Evolutionary conservation across 495 filamentous ascomycete genomes (phyloP).

Genomic region (Hypoxylon cercidicola): DNA sequence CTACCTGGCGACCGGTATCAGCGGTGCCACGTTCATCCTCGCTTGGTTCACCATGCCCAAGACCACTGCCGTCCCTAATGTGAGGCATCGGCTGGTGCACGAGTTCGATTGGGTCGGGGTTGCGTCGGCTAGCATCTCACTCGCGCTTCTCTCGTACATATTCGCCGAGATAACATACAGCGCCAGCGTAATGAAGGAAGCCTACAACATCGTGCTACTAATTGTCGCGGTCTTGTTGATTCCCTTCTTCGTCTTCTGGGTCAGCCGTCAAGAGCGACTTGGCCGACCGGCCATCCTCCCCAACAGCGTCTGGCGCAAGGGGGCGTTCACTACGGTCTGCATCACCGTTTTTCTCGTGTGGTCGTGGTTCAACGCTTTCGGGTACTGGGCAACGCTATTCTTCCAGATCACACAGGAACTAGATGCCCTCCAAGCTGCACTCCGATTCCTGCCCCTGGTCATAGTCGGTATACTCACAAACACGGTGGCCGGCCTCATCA

Average conservation of each 20-base stretch:
- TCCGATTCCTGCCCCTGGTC: slow-evolving; percentile 67
- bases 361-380: slow-evolving; percentile 60
- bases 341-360: slow-evolving; percentile 63
- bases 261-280: slow-evolving; percentile 55
- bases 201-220: slow-evolving; percentile 49
- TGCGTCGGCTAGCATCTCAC: slow-evolving; percentile 50
- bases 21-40: slow-evolving; percentile 31
- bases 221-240: slow-evolving; percentile 54
- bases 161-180: slow-evolving; percentile 35
- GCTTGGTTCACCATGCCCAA: slow-evolving; percentile 15
- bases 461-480: slow-evolving; percentile 65
- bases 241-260: slow-evolving; percentile 58
- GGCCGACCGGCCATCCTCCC: slow-evolving; percentile 56
- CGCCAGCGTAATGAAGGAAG: slow-evolving; percentile 43
- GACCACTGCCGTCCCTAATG: neutral
- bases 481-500: slow-evolving; percentile 63
- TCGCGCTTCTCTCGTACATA: slow-evolving; percentile 61
- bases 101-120: slow-evolving; percentile 65
- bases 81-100: slow-evolving; percentile 27
- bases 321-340: slow-evolving; percentile 60
- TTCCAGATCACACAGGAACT: slow-evolving; percentile 61
- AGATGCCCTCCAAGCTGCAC: slow-evolving; percentile 57
- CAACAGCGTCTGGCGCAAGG: slow-evolving; percentile 62
- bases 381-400: slow-evolving; percentile 61
- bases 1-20: slow-evolving; percentile 54